A percentile compares a stretch with the other conserved stretches of the same genome.
Conservation (phyloP, 106 monocot genomes). For the Allium sativum region DNA sequence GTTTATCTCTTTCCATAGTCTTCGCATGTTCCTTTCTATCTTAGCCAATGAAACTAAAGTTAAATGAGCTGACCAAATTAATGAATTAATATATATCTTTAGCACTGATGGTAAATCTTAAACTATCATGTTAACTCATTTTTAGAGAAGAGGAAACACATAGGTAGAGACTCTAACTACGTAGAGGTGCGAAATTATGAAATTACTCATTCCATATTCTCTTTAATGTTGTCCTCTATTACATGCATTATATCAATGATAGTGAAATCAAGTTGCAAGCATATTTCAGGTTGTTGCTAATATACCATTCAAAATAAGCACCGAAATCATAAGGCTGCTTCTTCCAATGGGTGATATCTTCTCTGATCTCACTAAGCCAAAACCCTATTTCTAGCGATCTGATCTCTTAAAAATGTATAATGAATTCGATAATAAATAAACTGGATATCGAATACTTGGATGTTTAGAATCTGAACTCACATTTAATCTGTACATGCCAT, state of each 20-base stretch:
- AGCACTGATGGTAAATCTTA: too few relatives aligned
- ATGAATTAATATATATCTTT: too few relatives aligned
- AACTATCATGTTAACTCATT: constrained; percentile 43
- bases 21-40: too few relatives aligned
- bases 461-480: too few relatives aligned
- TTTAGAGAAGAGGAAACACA: constrained; percentile 31
- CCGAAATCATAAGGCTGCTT: constrained; percentile 72
- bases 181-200: constrained; percentile 52
- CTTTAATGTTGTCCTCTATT: neutral
- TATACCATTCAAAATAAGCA: constrained; percentile 94
- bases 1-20: too few relatives aligned
- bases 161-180: constrained; percentile 13
- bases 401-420: too few relatives aligned
- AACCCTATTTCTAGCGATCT: too few relatives aligned
- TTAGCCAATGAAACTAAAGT: too few relatives aligned
- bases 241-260: neutral
- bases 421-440: too few relatives aligned
- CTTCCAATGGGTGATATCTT: constrained; percentile 94
- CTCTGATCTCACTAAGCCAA: constrained; percentile 20
- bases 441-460: too few relatives aligned
- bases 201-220: neutral
- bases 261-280: neutral
- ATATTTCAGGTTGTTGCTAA: constrained; percentile 79
- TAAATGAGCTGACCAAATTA: too few relatives aligned
- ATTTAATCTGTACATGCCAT: too few relatives aligned